Conservation (phyloP, 2,329 filamentous ascomycete genomes). For the Mollisiaceae sp. region DNA sequence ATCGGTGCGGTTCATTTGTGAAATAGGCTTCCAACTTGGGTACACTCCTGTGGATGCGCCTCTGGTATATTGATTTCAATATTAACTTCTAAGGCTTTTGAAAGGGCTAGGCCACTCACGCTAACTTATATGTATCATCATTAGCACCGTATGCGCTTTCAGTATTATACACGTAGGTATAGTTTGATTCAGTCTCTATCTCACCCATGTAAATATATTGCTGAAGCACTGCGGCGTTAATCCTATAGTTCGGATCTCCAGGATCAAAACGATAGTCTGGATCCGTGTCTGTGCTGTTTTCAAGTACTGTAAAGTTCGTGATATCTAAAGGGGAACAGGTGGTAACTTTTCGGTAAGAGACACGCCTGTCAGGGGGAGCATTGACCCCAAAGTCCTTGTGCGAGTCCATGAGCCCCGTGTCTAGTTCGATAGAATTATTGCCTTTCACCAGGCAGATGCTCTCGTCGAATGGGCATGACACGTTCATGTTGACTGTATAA, state of each 20-base stretch:
- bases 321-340: not conserved
- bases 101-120: not conserved
- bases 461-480: not conserved
- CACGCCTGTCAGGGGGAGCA: not conserved
- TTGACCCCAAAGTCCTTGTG: not conserved
- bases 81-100: not conserved
- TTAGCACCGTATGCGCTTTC: not conserved
- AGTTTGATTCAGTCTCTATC: not conserved
- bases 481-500: not conserved
- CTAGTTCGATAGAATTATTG: not conserved
- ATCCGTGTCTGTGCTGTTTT: not conserved
- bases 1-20: not conserved
- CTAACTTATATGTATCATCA: not conserved
- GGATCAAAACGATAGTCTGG: not conserved
- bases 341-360: not conserved
- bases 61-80: not conserved
- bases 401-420: not conserved
- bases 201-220: not conserved
- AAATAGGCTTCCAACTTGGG: not conserved
- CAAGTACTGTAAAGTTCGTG: not conserved
- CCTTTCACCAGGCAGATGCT: not conserved
- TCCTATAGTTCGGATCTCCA: not conserved
- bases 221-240: not conserved
- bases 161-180: not conserved
- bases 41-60: not conserved